A percentile compares a stretch with the other conserved stretches of the same genome.
Evolutionary conservation across 306 rosid genomes (phyloP).

Genomic region (Sindora glabra): DNA sequence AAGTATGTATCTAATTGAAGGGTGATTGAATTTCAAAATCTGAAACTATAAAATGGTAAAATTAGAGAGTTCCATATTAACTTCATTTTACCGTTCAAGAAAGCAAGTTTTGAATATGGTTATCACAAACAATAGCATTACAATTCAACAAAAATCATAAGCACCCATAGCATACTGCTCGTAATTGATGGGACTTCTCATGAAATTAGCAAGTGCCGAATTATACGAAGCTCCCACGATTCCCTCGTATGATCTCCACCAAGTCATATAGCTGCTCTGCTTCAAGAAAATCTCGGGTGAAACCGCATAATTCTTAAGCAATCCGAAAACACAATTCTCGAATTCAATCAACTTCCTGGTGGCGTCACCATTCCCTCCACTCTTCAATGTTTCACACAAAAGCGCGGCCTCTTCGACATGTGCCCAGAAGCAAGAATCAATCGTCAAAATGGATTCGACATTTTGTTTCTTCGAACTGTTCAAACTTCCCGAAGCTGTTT

Average conservation of each 20-base stretch:
- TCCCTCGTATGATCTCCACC: conserved; percentile 25
- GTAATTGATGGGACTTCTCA: not conserved
- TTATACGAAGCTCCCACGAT: not conserved
- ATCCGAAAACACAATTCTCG: too few species aligned
- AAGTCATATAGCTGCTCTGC: conserved; percentile 24
- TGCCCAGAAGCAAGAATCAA: conserved; percentile 78
- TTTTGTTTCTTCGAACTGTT: not conserved
- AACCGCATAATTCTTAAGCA: conserved; percentile 8
- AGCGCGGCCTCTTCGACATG: conserved; percentile 56
- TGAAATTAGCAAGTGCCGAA: not conserved
- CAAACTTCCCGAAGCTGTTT: not conserved
- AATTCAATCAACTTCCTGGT: too few species aligned
- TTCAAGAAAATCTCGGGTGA: conserved; percentile 35
- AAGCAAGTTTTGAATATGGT: too few species aligned
- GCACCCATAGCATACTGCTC: conserved; percentile 1
- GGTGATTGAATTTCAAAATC: too few species aligned
- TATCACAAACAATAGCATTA: too few species aligned
- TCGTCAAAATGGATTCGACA: conserved; percentile 30
- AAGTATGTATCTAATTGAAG: too few species aligned
- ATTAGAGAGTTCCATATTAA: too few species aligned
- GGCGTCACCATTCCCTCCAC: too few species aligned
- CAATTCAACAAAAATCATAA: too few species aligned
- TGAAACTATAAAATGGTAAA: too few species aligned
- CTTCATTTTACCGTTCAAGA: too few species aligned
- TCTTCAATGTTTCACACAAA: conserved; percentile 9